A percentile compares a stretch with the other conserved stretches of the same genome.
Evolutionary conservation across 2,329 filamentous ascomycete genomes (phyloP).

Genomic region (Fusarium redolens): DNA sequence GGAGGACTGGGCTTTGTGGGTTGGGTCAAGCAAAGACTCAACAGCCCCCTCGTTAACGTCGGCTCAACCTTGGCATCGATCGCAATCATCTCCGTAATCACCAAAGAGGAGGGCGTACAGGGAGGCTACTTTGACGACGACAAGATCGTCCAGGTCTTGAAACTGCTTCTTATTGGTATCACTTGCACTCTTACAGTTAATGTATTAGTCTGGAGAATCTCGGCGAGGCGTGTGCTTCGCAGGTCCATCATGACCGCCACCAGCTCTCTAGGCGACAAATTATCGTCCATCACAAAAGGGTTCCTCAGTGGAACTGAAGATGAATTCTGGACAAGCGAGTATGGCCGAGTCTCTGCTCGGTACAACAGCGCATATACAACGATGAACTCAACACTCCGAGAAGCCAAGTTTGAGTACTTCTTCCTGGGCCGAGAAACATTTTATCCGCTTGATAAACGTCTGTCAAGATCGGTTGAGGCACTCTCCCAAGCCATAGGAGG

Average conservation of each 20-base stretch:
- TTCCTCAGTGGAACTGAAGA: slow-evolving; percentile 87
- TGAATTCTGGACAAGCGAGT: slow-evolving; percentile 75
- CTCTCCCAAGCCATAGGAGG: slow-evolving; percentile 91
- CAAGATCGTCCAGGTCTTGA: slow-evolving; percentile 84
- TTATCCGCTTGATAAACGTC: slow-evolving; percentile 80
- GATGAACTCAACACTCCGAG: slow-evolving; percentile 81
- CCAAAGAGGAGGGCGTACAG: slow-evolving; percentile 90
- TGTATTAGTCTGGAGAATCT: slow-evolving; percentile 80
- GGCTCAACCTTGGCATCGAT: slow-evolving; percentile 88
- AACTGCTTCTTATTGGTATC: slow-evolving; percentile 86
- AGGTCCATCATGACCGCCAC: slow-evolving; percentile 79
- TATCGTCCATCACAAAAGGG: slow-evolving; percentile 82
- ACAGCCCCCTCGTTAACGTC: slow-evolving; percentile 83
- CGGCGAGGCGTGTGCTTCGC: slow-evolving; percentile 78
- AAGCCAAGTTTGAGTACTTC: slow-evolving; percentile 92
- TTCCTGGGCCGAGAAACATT: slow-evolving; percentile 81
- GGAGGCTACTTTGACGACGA: slow-evolving; percentile 82
- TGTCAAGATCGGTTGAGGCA: slow-evolving; percentile 86
- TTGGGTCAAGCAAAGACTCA: slow-evolving; percentile 85
- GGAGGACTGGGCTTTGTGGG: slow-evolving; percentile 88
- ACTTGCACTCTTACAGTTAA: slow-evolving; percentile 78
- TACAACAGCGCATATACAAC: slow-evolving; percentile 76
- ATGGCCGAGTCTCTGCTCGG: slow-evolving; percentile 68
- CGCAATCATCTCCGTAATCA: slow-evolving; percentile 88
- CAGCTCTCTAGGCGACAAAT: slow-evolving; percentile 80